Percentiles rank a stretch among this genome's conserved stretches.
These are phyloP conservation scores for Herpotrichia juniperi DNA, from an alignment of 2,329 filamentous ascomycete genomes.

Conservation along the genomic window DNA sequence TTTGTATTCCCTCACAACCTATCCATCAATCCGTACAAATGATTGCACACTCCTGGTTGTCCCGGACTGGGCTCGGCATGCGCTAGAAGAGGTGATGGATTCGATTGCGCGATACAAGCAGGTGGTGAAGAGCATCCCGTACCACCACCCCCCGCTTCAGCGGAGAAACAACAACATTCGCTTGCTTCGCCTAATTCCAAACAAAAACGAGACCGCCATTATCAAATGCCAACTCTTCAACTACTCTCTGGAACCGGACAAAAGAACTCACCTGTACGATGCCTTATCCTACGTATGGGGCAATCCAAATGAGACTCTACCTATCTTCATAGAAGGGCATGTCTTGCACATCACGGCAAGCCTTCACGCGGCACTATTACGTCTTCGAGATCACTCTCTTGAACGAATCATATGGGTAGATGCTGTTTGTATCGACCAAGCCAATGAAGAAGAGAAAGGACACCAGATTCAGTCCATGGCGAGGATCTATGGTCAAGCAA, in stretches of 20 bases:
- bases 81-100: too few species aligned
- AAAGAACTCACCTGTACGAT: conserved; percentile 2
- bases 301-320: conserved; percentile 3
- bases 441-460: conserved; percentile 6
- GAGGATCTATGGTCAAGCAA: conserved; percentile 11
- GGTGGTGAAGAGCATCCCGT: too few species aligned
- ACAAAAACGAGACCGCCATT: not conserved
- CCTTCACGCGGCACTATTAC: conserved; percentile 7
- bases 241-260: not conserved
- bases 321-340: not conserved
- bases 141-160: too few species aligned
- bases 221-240: conserved; percentile 7
- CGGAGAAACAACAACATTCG: not conserved
- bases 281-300: conserved; percentile 18
- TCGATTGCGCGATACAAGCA: too few species aligned
- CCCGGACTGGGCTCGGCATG: too few species aligned
- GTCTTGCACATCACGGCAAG: conserved; percentile 1
- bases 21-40: too few species aligned
- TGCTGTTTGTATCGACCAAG: conserved; percentile 19
- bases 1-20: too few species aligned
- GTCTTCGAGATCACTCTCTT: conserved; percentile 9
- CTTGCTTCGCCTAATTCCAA: not conserved
- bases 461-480: conserved; percentile 10
- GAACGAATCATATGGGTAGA: conserved; percentile 15
- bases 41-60: too few species aligned